Percentiles rank a stretch among this genome's conserved stretches.
Conservation (phyloP, 2,329 filamentous ascomycete species). For the Zymoseptoria pseudotritici region DNA sequence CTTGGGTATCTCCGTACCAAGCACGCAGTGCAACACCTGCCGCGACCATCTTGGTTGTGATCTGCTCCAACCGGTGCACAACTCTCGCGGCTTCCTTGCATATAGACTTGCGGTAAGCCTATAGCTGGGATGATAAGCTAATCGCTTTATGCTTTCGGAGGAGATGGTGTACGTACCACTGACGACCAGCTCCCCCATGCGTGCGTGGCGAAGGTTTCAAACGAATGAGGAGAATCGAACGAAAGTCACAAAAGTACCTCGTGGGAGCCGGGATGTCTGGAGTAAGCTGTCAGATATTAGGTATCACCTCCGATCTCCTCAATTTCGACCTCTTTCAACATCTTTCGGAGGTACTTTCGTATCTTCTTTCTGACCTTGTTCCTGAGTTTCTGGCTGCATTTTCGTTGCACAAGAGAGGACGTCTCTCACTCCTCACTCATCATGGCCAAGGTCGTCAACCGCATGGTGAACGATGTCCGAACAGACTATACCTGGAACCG, state of each 20-base stretch:
- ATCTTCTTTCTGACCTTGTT: neutral
- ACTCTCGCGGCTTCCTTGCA: neutral
- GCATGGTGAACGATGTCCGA: slow-evolving; percentile 13
- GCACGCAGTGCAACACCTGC: neutral
- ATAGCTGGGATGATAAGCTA: neutral
- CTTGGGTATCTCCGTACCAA: neutral
- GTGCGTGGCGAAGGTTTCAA: neutral
- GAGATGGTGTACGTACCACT: neutral
- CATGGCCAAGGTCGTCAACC: slow-evolving; percentile 4
- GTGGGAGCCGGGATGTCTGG: neutral
- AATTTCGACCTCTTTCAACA: neutral
- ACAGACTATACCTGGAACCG: slow-evolving; percentile 23
- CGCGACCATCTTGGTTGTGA: neutral
- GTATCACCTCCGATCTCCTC: neutral
- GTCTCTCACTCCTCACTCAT: neutral
- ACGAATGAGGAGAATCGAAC: neutral
- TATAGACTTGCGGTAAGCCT: neutral
- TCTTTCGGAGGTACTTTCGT: neutral
- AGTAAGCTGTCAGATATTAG: neutral
- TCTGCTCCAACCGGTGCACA: neutral
- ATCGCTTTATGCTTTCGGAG: neutral
- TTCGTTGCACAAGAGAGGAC: neutral
- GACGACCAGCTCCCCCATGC: neutral
- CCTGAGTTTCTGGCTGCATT: neutral
- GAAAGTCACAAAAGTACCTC: neutral